phyloP scores from a whole-genome alignment of 2,329 filamentous ascomycete species.

The Aspergillus cejpii region DNA sequence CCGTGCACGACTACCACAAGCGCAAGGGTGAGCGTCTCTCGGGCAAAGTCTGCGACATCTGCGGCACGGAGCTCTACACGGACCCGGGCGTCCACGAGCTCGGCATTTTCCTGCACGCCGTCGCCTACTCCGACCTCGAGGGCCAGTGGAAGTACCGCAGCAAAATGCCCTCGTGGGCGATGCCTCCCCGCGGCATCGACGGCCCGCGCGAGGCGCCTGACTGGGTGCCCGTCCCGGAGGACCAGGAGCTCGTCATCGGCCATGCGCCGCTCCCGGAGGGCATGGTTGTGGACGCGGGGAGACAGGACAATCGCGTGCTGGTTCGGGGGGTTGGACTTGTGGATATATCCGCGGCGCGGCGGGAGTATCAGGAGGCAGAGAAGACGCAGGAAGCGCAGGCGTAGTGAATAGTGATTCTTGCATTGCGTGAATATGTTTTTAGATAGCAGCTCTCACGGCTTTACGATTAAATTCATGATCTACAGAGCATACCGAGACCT shows the following conservation, averaged over 20 bases:
- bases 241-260: slow-evolving; percentile 38
- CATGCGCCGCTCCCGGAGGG: slow-evolving; percentile 27
- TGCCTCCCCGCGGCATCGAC: slow-evolving; percentile 65
- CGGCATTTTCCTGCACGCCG: slow-evolving; percentile 86
- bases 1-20: slow-evolving; percentile 85
- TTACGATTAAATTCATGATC: too few relatives aligned
- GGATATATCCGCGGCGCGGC: slow-evolving; percentile 22
- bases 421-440: too few relatives aligned
- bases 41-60: slow-evolving; percentile 71
- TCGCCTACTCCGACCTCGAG: slow-evolving; percentile 75
- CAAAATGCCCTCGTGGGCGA: slow-evolving; percentile 74
- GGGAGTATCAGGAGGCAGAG: background rate
- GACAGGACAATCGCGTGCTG: slow-evolving; percentile 22
- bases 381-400: too few relatives aligned
- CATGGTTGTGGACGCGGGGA: slow-evolving; percentile 19
- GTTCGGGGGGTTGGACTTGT: slow-evolving; percentile 33
- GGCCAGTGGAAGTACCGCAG: slow-evolving; percentile 86
- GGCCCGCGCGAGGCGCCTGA: slow-evolving; percentile 62
- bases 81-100: slow-evolving; percentile 88
- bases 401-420: too few relatives aligned
- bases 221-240: slow-evolving; percentile 36
- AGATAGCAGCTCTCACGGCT: too few relatives aligned
- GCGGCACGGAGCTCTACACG: slow-evolving; percentile 82
- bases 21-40: slow-evolving; percentile 90
- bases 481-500: too few relatives aligned